phyloP scores from a whole-genome alignment of 768 basidiomycete genomes.

The Boletus rubroflammeus region DNA sequence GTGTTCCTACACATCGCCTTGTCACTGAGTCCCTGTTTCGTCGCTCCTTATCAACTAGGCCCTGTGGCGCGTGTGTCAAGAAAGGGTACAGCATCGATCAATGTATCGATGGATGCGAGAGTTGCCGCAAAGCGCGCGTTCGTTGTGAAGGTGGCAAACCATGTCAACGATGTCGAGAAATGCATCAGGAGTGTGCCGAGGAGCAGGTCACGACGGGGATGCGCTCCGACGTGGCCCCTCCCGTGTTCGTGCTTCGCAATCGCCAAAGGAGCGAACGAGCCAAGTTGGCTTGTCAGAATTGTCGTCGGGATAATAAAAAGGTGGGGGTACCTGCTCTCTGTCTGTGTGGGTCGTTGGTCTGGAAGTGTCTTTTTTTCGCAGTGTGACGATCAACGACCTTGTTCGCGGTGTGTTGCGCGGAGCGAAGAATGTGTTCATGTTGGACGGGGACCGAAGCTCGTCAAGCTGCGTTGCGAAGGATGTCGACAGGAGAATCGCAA shows the following conservation, averaged over 20 bases:
- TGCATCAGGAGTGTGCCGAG: constrained; percentile 45
- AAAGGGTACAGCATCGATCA: constrained; percentile 50
- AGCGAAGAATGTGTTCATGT: constrained; percentile 55
- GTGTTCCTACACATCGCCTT: neutral
- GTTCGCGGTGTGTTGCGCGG: constrained; percentile 53
- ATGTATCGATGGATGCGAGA: constrained; percentile 61
- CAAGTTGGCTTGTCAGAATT: constrained; percentile 57
- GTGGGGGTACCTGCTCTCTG: constrained; percentile 23
- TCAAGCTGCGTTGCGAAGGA: constrained; percentile 56
- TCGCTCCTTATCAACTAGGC: constrained; percentile 33
- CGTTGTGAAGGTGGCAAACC: constrained; percentile 40
- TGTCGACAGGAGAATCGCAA: constrained; percentile 54
- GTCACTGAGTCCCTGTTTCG: neutral
- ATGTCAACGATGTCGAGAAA: constrained; percentile 33
- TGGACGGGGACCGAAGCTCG: constrained; percentile 51
- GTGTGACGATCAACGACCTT: constrained; percentile 65
- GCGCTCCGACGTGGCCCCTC: constrained; percentile 25
- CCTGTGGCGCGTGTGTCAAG: constrained; percentile 56
- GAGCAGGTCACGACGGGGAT: constrained; percentile 29
- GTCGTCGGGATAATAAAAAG: constrained; percentile 67
- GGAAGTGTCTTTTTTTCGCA: constrained; percentile 18
- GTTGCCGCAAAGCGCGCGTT: constrained; percentile 50
- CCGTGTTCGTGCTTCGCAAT: constrained; percentile 23
- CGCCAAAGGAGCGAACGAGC: constrained; percentile 46
- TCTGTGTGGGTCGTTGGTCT: neutral